Evolutionary conservation across 1,284 basidiomycete species (phyloP).

Genomic region (Microbotryum intermedium): DNA sequence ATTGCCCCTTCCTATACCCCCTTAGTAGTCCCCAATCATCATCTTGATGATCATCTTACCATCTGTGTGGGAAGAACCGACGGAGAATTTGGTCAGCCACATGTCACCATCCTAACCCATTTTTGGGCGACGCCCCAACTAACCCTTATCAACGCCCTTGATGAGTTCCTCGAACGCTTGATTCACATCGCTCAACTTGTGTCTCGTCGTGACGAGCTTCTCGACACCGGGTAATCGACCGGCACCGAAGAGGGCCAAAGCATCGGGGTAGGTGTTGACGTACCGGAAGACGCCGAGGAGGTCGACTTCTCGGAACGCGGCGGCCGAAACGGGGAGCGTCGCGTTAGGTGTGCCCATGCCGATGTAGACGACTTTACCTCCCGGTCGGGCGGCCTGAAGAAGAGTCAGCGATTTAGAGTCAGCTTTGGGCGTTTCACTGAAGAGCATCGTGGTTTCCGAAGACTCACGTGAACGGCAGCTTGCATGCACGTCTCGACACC

Average conservation of each 20-base stretch:
- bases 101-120: no score
- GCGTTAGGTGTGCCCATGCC: constrained; percentile 88
- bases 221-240: constrained; percentile 56
- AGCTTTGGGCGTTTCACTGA: no score
- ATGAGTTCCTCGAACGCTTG: constrained; percentile 71
- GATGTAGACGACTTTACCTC: constrained; percentile 82
- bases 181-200: constrained; percentile 56
- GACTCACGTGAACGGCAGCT: constrained; percentile 33
- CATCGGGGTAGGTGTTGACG: constrained; percentile 72
- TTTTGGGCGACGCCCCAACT: no score
- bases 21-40: constrained; percentile 50
- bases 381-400: constrained; percentile 62
- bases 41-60: constrained; percentile 79
- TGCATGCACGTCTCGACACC: constrained; percentile 60
- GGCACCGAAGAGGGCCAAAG: constrained; percentile 60
- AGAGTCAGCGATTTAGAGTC: constrained; percentile 2
- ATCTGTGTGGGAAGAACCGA: constrained; percentile 25
- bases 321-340: constrained; percentile 69
- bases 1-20: not conserved
- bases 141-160: constrained; percentile 58
- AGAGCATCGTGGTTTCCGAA: not conserved
- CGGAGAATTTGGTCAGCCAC: no score
- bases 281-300: constrained; percentile 73
- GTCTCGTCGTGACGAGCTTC: constrained; percentile 71
- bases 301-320: constrained; percentile 83